These are phyloP conservation scores for Solanum hybrid DNA, from an alignment of 305 asterid genomes.

Conservation along the genomic window DNA sequence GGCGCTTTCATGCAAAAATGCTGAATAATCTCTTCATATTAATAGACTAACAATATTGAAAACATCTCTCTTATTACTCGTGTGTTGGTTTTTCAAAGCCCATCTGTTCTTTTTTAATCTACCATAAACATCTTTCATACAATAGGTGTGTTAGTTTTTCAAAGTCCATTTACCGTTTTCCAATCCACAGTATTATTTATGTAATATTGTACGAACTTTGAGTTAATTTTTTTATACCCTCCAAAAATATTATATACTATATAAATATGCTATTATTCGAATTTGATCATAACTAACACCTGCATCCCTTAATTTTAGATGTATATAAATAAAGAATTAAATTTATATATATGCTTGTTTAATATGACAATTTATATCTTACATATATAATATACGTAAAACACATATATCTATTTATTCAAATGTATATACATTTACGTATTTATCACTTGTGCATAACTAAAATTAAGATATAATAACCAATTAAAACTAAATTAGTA, in stretches of 20 bases:
- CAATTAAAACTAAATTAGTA: neutral
- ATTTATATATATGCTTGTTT: no score
- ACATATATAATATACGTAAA: no score
- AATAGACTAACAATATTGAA: neutral
- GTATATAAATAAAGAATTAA: neutral
- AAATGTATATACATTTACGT: no score
- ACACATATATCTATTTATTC: no score
- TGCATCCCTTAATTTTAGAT: neutral
- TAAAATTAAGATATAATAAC: no score
- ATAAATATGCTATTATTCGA: neutral
- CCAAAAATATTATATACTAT: neutral
- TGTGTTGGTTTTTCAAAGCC: no score
- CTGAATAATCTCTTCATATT: neutral
- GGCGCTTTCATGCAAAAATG: neutral
- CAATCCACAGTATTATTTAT: neutral
- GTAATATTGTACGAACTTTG: neutral
- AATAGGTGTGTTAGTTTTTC: neutral
- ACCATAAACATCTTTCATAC: neutral
- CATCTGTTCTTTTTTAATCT: no score
- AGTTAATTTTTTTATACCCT: neutral
- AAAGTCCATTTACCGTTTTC: neutral
- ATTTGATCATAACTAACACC: no score
- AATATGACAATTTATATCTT: neutral
- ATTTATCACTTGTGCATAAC: neutral
- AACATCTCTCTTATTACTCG: neutral